These are phyloP conservation scores for Apiotrichum siamense DNA, from an alignment of 1,284 basidiomycete genomes.

Conservation along the genomic window DNA sequence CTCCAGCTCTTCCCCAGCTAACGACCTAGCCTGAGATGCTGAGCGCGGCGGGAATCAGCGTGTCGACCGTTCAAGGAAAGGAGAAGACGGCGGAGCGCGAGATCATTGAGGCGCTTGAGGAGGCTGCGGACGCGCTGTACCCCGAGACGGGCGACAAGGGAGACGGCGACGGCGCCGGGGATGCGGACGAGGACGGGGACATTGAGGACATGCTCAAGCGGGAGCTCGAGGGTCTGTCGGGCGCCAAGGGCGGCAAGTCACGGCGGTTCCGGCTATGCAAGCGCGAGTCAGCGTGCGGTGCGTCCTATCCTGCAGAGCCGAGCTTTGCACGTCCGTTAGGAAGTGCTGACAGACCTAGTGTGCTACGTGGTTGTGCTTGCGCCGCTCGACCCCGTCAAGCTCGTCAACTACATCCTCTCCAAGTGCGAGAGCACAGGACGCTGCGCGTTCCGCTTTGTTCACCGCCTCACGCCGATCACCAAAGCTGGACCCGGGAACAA, in stretches of 20 bases:
- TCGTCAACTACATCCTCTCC: constrained; percentile 34
- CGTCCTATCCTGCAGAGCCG: too few relatives aligned
- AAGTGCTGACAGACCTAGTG: constrained; percentile 23
- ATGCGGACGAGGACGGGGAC: constrained; percentile 27
- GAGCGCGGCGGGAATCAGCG: constrained; percentile 29
- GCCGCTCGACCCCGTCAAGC: constrained; percentile 17
- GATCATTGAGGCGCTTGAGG: constrained; percentile 36
- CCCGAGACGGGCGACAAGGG: constrained; percentile 22
- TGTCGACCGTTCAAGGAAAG: constrained; percentile 35
- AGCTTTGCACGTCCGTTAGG: too few relatives aligned
- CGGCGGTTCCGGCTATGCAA: constrained; percentile 30
- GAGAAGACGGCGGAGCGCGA: constrained; percentile 39
- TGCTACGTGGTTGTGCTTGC: constrained; percentile 24
- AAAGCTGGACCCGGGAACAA: constrained; percentile 23
- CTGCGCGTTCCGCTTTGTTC: constrained; percentile 35
- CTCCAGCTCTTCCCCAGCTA: background rate
- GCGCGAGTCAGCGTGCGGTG: constrained; percentile 29
- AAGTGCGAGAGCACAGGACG: constrained; percentile 29
- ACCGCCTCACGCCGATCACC: constrained; percentile 33
- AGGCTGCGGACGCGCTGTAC: constrained; percentile 40
- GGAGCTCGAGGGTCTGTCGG: constrained; percentile 31
- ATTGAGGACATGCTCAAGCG: constrained; percentile 37
- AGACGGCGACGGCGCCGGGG: constrained; percentile 16
- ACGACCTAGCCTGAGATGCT: constrained; percentile 30
- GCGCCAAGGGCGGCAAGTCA: constrained; percentile 24